Evolutionary conservation across 129 eudicot species (phyloP), one percentile per base, ranked within the genome.

Genomic region (Pseudognaphalium luteoalbum): DNA sequence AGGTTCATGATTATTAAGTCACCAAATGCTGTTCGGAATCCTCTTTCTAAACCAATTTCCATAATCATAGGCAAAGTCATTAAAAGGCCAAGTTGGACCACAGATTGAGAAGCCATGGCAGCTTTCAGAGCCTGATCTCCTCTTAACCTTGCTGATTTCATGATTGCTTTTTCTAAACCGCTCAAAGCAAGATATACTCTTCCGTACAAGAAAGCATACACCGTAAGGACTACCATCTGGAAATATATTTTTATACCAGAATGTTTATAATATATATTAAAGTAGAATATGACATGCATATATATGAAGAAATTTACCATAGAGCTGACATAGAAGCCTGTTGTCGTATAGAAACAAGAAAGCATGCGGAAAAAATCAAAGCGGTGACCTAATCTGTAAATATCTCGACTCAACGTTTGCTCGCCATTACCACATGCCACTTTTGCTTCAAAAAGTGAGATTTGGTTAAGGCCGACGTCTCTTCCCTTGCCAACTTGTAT

Each of bases 11-110:
- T 82, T 69, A 92, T 83, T 80, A 92, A 89, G 62, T 92, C 96
- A 79, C 96, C 88, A 56, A 89, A 70, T 72, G 97, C 97, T 15
- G 97, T 89, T 5, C 91, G 81, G 81, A 92, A 92, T 33, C 97
- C 97, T 73, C 88, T 77, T 80, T 92, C 97, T 62, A 92, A 62
- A 14, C 96, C 93, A 28, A 89, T 92, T 76, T 92, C 97, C 97
- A 92, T 92, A 87, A 92, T 81, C 97, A 92, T 92, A 54, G 97
- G 97, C 66, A 92, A 82, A 9, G 97, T 91, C 96, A 92, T 92
- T 61, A 92, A 75, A 73, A 92, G 81, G 9, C 96, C 97, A 58
- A 89, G 85, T 70, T 92, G 96, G 61, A 92, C 96, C 73, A 92
- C 86, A 2, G 97, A 92, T 74, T 87, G 97, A 29, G 97, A 89